Base-by-base conservation (phyloP, 805 yeast genomes). In the Saccharomycopsis sp. region DNA sequence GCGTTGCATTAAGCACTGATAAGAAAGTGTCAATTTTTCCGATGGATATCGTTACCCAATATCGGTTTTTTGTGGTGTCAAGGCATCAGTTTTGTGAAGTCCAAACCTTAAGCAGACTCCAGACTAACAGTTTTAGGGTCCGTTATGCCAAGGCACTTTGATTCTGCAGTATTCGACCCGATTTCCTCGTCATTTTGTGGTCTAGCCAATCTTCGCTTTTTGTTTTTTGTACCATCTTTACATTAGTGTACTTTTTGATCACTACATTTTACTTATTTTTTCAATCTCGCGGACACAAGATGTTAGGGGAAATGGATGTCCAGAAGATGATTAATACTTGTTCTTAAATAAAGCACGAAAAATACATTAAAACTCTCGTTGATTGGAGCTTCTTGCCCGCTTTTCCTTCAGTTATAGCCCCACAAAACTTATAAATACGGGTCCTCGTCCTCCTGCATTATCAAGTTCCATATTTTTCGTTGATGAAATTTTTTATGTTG, bases 241-340 rank as follows among this genome's bases (percentile, higher is more conserved):
- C 9, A 44, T 44, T 44, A 44, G 49, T 44, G 3, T 44, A 44
- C 49, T 29, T 29, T 29, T 29, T 29, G 38, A 29, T 12, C 38
- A 29, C 38, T 12, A 29, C 12, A 29, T 44, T 9, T 35, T 35
- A 35, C 14, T 44, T 44, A 44, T 44, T 44, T 44, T 44, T 44
- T 44, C 22, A 17, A 44, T 44, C 52, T 52, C 54, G 58, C 54
- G 25, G 51, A 50, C 50, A 56, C 25, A 56, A 20, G 23, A 56
- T 29, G 55, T 56, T 51, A 50, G 60, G 44, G 60, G 60, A 58
- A 52, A 49, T 49, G 29, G 29, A 15, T 49, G 15, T 22, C 41
- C n/a, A 22, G 41, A 5, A n/a, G 15, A 5, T 17, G 19, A 22
- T n/a, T 17, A 3, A 52, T n/a, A 25, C 20, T 34, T 34, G 20